Evolutionary conservation across 805 yeast species (phyloP).

Genomic region (Kodamaea lidongshanica): DNA sequence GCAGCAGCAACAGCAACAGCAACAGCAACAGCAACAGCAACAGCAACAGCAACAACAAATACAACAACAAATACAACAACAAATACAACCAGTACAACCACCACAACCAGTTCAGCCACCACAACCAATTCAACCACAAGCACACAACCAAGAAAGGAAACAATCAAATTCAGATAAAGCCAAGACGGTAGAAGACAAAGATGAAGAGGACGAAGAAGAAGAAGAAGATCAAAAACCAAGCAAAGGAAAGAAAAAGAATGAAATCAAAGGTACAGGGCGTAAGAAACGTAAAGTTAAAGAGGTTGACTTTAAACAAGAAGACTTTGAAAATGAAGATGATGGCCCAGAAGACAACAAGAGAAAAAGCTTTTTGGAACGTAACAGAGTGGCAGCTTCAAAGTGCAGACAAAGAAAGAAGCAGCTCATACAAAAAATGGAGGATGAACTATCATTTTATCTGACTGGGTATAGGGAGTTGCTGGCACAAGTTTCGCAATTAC

Average conservation of each 20-base stretch:
- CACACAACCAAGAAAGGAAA: constrained; percentile 1
- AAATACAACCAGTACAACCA: constrained; percentile 7
- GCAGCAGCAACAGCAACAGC: constrained; percentile 10
- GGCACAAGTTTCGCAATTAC: constrained; percentile 49
- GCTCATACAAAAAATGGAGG: constrained; percentile 75
- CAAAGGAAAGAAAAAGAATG: constrained; percentile 10
- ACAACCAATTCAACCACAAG: constrained; percentile 4
- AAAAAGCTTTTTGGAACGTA: constrained; percentile 75
- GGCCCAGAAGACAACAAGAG: constrained; percentile 45
- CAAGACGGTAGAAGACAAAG: constrained; percentile 1
- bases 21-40: constrained; percentile 4
- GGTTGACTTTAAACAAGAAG: constrained; percentile 7
- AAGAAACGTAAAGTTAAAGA: constrained; percentile 9
- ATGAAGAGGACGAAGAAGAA: constrained; percentile 9
- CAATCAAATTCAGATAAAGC: not conserved
- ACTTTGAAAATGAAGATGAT: constrained; percentile 8
- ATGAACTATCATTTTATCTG: constrained; percentile 64
- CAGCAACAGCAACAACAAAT: constrained; percentile 2
- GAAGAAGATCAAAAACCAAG: constrained; percentile 7
- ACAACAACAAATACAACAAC: constrained; percentile 3
- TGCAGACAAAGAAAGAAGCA: constrained; percentile 94
- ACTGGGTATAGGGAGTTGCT: constrained; percentile 63
- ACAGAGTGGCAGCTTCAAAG: constrained; percentile 90
- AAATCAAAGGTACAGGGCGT: constrained; percentile 5
- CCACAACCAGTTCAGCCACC: constrained; percentile 10